These are phyloP conservation scores for Phytophthora sp. DNA, from an alignment of 352 stramenopile genomes.

Conservation along the genomic window DNA sequence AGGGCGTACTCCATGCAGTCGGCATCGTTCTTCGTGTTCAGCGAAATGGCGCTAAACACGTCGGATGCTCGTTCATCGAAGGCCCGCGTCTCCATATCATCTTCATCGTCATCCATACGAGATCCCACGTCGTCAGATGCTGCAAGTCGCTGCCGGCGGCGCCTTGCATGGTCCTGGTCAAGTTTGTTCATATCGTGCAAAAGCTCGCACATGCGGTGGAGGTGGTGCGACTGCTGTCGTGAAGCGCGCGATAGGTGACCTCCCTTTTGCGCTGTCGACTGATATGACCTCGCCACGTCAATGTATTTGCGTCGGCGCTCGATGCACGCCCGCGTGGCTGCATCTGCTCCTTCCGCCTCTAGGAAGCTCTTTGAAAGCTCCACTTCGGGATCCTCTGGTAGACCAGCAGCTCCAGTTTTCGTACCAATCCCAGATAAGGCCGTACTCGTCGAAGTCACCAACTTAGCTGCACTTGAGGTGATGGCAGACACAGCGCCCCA, in stretches of 20 bases:
- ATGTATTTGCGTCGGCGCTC: constrained; percentile 70
- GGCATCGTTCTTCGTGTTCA: constrained; percentile 72
- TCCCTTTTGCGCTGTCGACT: constrained; percentile 65
- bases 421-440: constrained; percentile 51
- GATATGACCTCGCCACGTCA: constrained; percentile 66
- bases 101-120: constrained; percentile 42
- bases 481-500: constrained; percentile 78
- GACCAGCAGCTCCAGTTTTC: constrained; percentile 34
- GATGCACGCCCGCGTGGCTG: constrained; percentile 28
- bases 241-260: constrained; percentile 64
- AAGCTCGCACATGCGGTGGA: constrained; percentile 75
- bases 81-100: constrained; percentile 72
- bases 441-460: constrained; percentile 74
- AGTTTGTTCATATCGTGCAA: constrained; percentile 76
- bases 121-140: constrained; percentile 23
- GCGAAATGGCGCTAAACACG: constrained; percentile 73
- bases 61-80: constrained; percentile 78
- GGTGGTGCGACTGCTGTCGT: constrained; percentile 66
- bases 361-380: constrained; percentile 72
- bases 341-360: constrained; percentile 29
- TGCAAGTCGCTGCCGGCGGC: constrained; percentile 38
- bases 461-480: constrained; percentile 76
- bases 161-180: constrained; percentile 56
- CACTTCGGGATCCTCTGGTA: constrained; percentile 26
- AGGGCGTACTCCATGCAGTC: constrained; percentile 86